phyloP scores from a whole-genome alignment of 2,329 filamentous ascomycete genomes.

The Hypoxylon sp. region DNA sequence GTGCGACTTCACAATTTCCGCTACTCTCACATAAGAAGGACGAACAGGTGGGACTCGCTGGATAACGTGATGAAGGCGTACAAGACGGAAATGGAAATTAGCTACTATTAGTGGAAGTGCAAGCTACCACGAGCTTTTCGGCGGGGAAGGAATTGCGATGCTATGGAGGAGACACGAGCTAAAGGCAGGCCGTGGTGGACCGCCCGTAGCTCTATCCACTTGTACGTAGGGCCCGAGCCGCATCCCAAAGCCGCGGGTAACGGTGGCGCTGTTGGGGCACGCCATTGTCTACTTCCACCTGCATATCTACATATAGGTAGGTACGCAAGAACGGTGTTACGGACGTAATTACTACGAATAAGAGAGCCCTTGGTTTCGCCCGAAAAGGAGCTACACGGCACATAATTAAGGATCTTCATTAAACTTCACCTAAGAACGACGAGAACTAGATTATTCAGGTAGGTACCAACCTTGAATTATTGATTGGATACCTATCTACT shows the following conservation, averaged over 20 bases:
- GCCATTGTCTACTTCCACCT: constrained; percentile 18
- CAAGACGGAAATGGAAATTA: constrained; percentile 10
- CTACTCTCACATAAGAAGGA: constrained; percentile 42
- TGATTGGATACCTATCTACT: constrained; percentile 10
- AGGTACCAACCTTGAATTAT: constrained; percentile 4
- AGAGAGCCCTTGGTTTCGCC: background rate
- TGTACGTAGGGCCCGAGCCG: constrained; percentile 19
- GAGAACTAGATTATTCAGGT: background rate
- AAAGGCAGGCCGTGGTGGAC: background rate
- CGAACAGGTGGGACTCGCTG: constrained; percentile 17
- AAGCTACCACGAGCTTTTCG: constrained; percentile 1
- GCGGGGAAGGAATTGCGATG: background rate
- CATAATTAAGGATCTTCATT: background rate
- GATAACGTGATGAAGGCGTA: constrained; percentile 6
- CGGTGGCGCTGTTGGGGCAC: constrained; percentile 2
- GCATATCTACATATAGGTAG: no score
- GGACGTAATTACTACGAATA: background rate
- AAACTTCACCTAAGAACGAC: background rate
- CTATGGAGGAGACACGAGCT: background rate
- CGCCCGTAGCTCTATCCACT: constrained; percentile 15
- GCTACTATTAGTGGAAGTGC: constrained; percentile 8
- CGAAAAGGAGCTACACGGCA: background rate
- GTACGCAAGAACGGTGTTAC: background rate
- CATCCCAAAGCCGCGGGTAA: constrained; percentile 17
- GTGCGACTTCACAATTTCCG: constrained; percentile 34